Evolutionary conservation across 768 basidiomycete genomes (phyloP), one percentile per base, ranked within the genome.

Genomic region (Pleurotus ostreatus): DNA sequence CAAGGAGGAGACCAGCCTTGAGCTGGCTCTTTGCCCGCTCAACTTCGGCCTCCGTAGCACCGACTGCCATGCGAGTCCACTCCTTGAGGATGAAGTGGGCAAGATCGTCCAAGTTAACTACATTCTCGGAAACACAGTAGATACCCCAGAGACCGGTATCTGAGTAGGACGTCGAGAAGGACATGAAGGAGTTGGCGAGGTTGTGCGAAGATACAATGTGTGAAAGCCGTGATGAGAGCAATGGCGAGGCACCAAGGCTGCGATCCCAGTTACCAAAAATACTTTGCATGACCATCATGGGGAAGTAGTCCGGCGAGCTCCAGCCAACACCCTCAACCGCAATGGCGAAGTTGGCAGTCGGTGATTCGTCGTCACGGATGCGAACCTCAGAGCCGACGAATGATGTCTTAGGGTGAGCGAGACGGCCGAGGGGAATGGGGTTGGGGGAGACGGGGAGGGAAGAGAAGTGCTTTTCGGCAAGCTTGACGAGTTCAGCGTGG

Each of bases 261-360:
- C 97, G 86, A 70, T 99, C 96, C 97, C 97, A 99, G 84, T 98
- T 99, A 60, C 97, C 97, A 74, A 98, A 89, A 74, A 98, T 92
- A 65, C 85, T 86, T 72, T 96, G 92, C 88, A 97, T 92, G 69
- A 93, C 94, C 76, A 98, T 86, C 95, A 99, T 96, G 59, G 95
- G 93, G 86, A 92, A 98, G 80, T 98, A 98, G 74, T 99, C 97
- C 25, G 96, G 94, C 8, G 90, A 94, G 64, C 88, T 92, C 95
- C 96, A 98, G 72, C 93, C 86, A 56, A 96, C 95, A 70, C 97
- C 97, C 71, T 98, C 95, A 46, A 98, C 94, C 26, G 97, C 93
- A 65, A 99, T 89, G 60, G 96, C 96, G 66, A 99, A 81, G 78
- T 98, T 89, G 58, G 90, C 89, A 5, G 92, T 94, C 22, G 86